A percentile compares a stretch with the other conserved stretches of the same genome.
phyloP scores from a whole-genome alignment of 2,329 filamentous ascomycete species.

The Neofusicoccum kwambonambiense region DNA sequence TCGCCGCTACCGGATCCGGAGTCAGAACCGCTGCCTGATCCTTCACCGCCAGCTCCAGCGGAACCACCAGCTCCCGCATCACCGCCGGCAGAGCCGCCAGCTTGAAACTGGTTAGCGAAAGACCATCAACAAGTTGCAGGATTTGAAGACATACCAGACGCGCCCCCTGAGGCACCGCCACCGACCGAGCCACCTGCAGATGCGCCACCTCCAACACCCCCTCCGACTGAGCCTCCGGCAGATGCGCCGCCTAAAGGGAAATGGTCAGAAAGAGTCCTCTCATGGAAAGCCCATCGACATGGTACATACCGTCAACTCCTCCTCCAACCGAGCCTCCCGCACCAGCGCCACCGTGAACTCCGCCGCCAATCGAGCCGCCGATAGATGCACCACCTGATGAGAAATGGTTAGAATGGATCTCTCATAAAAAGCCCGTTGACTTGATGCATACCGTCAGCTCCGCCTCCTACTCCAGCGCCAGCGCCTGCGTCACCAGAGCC shows the following conservation, averaged over 20 bases:
- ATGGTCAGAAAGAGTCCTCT: too few relatives aligned
- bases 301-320: not conserved
- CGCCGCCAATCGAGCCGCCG: too few relatives aligned
- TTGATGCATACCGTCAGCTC: not conserved
- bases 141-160: not conserved
- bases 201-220: not conserved
- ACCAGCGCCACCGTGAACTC: not conserved
- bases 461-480: too few relatives aligned
- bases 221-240: not conserved
- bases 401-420: too few relatives aligned
- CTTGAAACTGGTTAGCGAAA: not conserved
- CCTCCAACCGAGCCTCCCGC: too few relatives aligned
- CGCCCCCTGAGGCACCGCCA: not conserved
- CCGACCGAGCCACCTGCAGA: not conserved
- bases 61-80: not conserved
- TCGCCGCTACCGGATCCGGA: too few relatives aligned
- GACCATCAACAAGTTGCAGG: too few relatives aligned
- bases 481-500: too few relatives aligned
- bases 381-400: too few relatives aligned
- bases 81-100: not conserved
- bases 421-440: too few relatives aligned
- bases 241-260: too few relatives aligned
- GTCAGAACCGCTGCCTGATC: not conserved
- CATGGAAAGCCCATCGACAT: too few relatives aligned
- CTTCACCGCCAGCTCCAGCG: not conserved